Evolutionary conservation across 352 stramenopile species (phyloP), one percentile per base, ranked within the genome.

Genomic region (Phytophthora ramorum): DNA sequence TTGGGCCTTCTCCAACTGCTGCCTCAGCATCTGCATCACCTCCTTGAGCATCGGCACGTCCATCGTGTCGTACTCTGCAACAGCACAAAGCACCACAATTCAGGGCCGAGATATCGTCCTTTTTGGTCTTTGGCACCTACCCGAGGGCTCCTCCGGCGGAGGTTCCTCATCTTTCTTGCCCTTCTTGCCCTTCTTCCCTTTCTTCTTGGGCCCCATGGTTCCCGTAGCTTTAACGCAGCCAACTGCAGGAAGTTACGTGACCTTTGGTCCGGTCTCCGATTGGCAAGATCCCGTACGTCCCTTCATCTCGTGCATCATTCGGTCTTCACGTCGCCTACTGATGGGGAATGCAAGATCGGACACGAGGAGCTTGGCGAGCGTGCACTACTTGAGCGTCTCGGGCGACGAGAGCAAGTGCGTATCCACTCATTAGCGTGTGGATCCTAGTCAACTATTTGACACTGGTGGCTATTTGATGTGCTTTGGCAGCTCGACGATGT

Each of bases 41-140:
- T 98, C 92, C 45, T 94, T 89, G 20, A 98, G 89, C 91, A 97
- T 97, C 66, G 93, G 77, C 16, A 97, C 76, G 75, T 97, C 92
- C 93, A 97, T 97, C 38, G 87, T 92, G 58, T 98, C 91, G 60
- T 97, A 98, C 47, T 97, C 91, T 93, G 3, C 38, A 24, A 24
- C 17, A 4, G 2, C n/a, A 58, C 20, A 30, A 16, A 41, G 19
- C 30, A n/a, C 5, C 32, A 48, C n/a, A 63, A 43, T 26, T 30
- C 34, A 35, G 20, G n/a, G 26, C n/a, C 19, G 6, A 46, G 2
- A 52, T 14, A 44, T 1, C 9, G 16, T 28, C 34, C 2, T 20
- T 51, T 10, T 34, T 12, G 28, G 20, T 43, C 1, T 32, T 2
- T 44, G 65, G 0, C 26, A 69, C 60, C 41, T 66, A 92, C 84